Evolutionary conservation across 129 eudicot species (phyloP), one percentile per base, ranked within the genome.

Genomic region (Logfia minima): DNA sequence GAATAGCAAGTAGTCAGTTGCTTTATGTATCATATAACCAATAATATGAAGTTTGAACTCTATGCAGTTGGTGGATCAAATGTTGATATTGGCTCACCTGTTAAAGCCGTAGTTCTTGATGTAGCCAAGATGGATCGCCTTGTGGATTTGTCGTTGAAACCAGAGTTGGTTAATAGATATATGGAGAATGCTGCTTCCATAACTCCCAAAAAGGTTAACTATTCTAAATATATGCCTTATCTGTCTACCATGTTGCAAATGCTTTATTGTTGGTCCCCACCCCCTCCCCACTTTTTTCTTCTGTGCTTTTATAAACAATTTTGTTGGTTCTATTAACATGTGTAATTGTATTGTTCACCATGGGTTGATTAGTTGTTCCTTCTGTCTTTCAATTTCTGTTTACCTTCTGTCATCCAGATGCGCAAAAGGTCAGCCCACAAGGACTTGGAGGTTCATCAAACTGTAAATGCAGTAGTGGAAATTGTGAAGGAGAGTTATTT

Each of bases 131-230:
- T 85, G 71, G 98, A 94, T 19, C 90, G 88, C 77, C 93, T 94
- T 29, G 92, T 94, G 67, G 97, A 94, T 81, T 74, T 94, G 75
- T 91, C 98, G 65, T 73, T 94, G 82, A 94, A 91, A 83, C 79
- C 89, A 10, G 97, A 84, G 56, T 82, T 94, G 59, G 81, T 89
- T 56, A 76, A 80, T 70, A 82, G 75, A 85, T 59, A 73, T 59
- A 73, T 53, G 35, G 81, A 80, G 75, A 80, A 62, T 35, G 77
- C 88, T 48, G 59, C 35, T 51, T 31, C 72, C 62, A 39, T 62
- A 71, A 75, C 89, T 59, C 88, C 82, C 37, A 89, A 89, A 85
- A 87, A 87, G 89, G 91, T 87, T 72, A 45, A 73, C 17, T 60
- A 59, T 73, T 2, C 6, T 61, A 51, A 61, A 43, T n/a, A 24